A percentile compares a stretch with the other conserved stretches of the same genome.
phyloP scores from a whole-genome alignment of 1,139 yeast genomes.

The Trichomonascaceae sp. region DNA sequence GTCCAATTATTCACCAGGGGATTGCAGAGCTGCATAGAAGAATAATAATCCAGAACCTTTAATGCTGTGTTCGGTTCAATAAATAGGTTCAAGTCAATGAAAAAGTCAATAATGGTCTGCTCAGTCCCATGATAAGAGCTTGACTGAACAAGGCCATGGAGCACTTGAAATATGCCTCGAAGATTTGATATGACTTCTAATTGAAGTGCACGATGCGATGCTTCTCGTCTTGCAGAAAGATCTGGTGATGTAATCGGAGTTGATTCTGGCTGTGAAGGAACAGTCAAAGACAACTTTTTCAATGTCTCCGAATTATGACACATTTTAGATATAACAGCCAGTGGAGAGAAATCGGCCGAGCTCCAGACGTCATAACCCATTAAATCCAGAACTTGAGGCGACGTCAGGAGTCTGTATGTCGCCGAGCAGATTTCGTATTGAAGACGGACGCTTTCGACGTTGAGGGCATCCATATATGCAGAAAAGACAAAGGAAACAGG shows the following conservation, averaged over 20 bases:
- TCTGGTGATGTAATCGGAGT: background rate
- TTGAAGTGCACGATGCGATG: constrained; percentile 3
- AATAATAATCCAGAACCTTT: constrained; percentile 44
- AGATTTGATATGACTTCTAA: constrained; percentile 15
- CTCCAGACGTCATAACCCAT: constrained; percentile 44
- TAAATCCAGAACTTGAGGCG: constrained; percentile 17
- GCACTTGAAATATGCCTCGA: constrained; percentile 15
- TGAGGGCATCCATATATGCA: constrained; percentile 24
- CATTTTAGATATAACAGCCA: constrained; percentile 28
- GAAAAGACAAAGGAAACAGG: constrained; percentile 24
- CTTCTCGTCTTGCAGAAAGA: background rate
- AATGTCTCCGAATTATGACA: constrained; percentile 1
- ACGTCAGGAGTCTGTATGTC: constrained; percentile 23
- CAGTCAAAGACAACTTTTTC: background rate
- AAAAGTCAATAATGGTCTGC: constrained; percentile 41
- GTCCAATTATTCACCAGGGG: constrained; percentile 51
- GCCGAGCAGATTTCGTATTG: constrained; percentile 26
- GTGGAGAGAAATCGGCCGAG: constrained; percentile 40
- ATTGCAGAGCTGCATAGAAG: constrained; percentile 48
- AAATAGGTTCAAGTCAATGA: constrained; percentile 37
- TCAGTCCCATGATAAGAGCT: constrained; percentile 39
- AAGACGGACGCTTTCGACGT: constrained; percentile 24
- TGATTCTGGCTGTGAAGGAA: background rate
- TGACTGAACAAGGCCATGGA: constrained; percentile 17
- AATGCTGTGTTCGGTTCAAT: constrained; percentile 37